Base-by-base conservation (phyloP, 352 stramenopile genomes). In the Phytophthora colocasiae region DNA sequence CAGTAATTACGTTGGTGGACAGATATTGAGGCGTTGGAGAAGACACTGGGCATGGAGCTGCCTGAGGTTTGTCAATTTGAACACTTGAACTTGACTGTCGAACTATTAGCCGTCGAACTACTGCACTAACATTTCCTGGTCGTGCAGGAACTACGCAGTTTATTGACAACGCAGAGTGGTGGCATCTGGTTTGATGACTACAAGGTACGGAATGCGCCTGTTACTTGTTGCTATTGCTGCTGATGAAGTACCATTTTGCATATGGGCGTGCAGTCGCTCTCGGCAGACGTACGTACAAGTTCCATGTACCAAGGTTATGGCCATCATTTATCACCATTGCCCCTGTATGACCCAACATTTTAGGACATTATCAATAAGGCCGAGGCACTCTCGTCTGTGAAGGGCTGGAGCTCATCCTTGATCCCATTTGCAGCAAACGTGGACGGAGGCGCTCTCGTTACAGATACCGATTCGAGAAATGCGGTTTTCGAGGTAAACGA, bases 111-210 rank as follows among this genome's bases (percentile, higher is more conserved):
- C 22, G 22, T 22, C 2, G 22, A 22, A 22, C 22, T 22, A 22
- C 22, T 45, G 24, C 6, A 44, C 19, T 48, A 27, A 32, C 4
- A 41, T 43, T 1, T 50, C 17, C 26, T 9, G 34, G 12, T 48
- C 26, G 7, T 50, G 9, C 62, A 92, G 81, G 71, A 81, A 19
- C 49, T 95, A 15, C 81, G 77, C n/a, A 86, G 73, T 38, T 58
- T 95, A 27, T 31, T 94, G 14, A 80, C 75, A 40, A 90, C 89
- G 51, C 87, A 94, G 44, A 93, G 86, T 29, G 83, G 87, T 2
- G 85, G 85, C 6, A 79, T 96, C 27, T 96, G 83, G 83, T 96
- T 96, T 29, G 85, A 96, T 43, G 86, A 92, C 48, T 96, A 88
- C 73, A 89, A 87, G 73, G 79, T 84, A 45, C 10, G 34, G 26